Percentiles rank a stretch among this genome's conserved stretches.
Evolutionary conservation across 2,329 filamentous ascomycete species (phyloP).

Genomic region (Rhinocladiella similis): DNA sequence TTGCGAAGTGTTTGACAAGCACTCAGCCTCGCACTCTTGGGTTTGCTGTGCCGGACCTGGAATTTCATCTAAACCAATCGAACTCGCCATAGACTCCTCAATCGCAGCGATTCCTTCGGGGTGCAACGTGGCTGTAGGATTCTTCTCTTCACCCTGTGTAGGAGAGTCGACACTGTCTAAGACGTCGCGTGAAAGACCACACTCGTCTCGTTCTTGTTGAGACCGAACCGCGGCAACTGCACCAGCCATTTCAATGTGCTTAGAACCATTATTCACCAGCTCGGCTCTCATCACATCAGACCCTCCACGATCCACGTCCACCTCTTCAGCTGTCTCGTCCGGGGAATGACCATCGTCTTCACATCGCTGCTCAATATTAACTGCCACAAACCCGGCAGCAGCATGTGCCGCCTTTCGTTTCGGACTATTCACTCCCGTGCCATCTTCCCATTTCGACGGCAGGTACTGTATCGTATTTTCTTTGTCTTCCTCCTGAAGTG

Average conservation of each 20-base stretch:
- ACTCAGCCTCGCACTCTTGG: not conserved
- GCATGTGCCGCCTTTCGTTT: constrained; percentile 12
- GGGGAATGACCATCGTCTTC: not conserved
- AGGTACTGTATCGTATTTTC: constrained; percentile 21
- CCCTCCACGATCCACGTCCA: not conserved
- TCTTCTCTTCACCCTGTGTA: not conserved
- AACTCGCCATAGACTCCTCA: too few species aligned
- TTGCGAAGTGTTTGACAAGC: not conserved
- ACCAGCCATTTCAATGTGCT: too few species aligned
- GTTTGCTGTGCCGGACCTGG: not conserved
- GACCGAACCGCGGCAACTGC: too few species aligned
- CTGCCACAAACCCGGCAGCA: not conserved
- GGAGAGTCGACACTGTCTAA: constrained; percentile 1
- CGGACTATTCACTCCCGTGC: constrained; percentile 10
- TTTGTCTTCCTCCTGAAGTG: constrained; percentile 19
- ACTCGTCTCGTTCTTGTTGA: not conserved
- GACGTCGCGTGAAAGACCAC: not conserved
- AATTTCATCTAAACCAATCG: too few species aligned
- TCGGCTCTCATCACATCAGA: too few species aligned
- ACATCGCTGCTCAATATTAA: not conserved
- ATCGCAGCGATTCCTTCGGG: not conserved
- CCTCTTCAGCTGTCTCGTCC: not conserved
- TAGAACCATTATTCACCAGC: too few species aligned
- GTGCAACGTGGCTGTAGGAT: not conserved
- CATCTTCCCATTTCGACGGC: constrained; percentile 21